A percentile compares a stretch with the other conserved stretches of the same genome.
These are phyloP conservation scores for Mitragyna speciosa DNA, from an alignment of 257 asterid species.

Conservation along the genomic window DNA sequence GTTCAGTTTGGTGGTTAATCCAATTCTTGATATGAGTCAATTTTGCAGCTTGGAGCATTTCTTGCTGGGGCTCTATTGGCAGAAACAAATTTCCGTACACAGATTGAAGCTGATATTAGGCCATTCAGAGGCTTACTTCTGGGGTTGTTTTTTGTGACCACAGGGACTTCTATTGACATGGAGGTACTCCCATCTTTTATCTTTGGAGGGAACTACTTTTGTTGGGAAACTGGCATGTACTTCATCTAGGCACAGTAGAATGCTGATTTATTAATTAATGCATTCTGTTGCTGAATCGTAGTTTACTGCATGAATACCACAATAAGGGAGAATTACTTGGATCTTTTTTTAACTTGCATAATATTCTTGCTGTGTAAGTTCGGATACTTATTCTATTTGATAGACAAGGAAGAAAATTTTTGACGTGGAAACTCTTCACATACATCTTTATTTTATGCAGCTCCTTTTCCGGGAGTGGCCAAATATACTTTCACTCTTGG, in stretches of 20 bases:
- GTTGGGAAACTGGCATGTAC: background rate
- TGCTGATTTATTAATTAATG: background rate
- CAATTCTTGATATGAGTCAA: constrained; percentile 20
- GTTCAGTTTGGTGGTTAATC: constrained; percentile 18
- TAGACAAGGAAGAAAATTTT: background rate
- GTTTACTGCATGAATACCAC: background rate
- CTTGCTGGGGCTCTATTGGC: constrained; percentile 96
- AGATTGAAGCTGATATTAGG: constrained; percentile 98
- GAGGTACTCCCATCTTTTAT: constrained; percentile 49
- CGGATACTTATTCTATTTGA: background rate
- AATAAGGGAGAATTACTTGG: background rate
- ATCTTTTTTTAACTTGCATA: background rate
- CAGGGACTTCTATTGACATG: constrained; percentile 94
- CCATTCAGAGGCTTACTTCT: constrained; percentile 97
- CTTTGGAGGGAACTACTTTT: background rate
- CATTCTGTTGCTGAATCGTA: background rate
- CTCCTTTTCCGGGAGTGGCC: constrained; percentile 99
- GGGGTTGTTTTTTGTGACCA: constrained; percentile 95
- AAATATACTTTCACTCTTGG: constrained; percentile 88
- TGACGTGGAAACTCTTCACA: constrained; percentile 16
- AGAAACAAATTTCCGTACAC: constrained; percentile 96
- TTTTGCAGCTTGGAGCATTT: constrained; percentile 91
- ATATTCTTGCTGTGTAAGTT: background rate
- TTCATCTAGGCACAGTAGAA: background rate
- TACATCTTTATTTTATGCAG: constrained; percentile 44